Conservation (phyloP, 306 rosid genomes). For the Potentilla sterilis region DNA sequence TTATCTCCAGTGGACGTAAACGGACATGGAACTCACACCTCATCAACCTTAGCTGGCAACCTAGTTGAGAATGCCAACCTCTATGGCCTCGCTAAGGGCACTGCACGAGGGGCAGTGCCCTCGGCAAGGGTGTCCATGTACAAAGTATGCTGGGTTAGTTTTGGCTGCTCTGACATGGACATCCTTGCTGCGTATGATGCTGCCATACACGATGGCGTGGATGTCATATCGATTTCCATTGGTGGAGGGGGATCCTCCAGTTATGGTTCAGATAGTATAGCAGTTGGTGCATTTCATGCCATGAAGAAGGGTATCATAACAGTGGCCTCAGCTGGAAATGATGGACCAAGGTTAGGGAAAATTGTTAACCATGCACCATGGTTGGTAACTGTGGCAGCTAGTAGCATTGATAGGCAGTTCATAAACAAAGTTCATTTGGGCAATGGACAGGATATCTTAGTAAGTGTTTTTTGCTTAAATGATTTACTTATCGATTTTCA, state of each 20-base stretch:
- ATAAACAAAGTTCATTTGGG: slow-evolving; percentile 58
- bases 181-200: slow-evolving; percentile 86
- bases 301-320: slow-evolving; percentile 79
- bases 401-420: slow-evolving; percentile 75
- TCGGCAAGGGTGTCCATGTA: slow-evolving; percentile 73
- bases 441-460: slow-evolving; percentile 55
- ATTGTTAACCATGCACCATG: slow-evolving; percentile 76
- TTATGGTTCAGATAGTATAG: slow-evolving; percentile 45
- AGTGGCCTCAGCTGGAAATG: slow-evolving; percentile 76
- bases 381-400: slow-evolving; percentile 87
- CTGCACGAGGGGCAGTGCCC: slow-evolving; percentile 75
- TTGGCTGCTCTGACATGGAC: slow-evolving; percentile 81
- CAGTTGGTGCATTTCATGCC: slow-evolving; percentile 79
- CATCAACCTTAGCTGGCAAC: slow-evolving; percentile 70
- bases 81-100: slow-evolving; percentile 69
- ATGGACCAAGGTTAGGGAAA: slow-evolving; percentile 52
- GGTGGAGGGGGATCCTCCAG: slow-evolving; percentile 51
- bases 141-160: slow-evolving; percentile 76
- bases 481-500: neutral
- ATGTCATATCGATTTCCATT: slow-evolving; percentile 79
- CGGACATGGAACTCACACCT: slow-evolving; percentile 92
- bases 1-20: slow-evolving; percentile 61
- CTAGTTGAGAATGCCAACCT: slow-evolving; percentile 56
- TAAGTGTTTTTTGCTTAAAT: slow-evolving; percentile 34
- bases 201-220: slow-evolving; percentile 82